A percentile compares a stretch with the other conserved stretches of the same genome.
These are phyloP conservation scores for Debaryomyces sp. DNA, from an alignment of 1,139 yeast genomes.

Conservation along the genomic window DNA sequence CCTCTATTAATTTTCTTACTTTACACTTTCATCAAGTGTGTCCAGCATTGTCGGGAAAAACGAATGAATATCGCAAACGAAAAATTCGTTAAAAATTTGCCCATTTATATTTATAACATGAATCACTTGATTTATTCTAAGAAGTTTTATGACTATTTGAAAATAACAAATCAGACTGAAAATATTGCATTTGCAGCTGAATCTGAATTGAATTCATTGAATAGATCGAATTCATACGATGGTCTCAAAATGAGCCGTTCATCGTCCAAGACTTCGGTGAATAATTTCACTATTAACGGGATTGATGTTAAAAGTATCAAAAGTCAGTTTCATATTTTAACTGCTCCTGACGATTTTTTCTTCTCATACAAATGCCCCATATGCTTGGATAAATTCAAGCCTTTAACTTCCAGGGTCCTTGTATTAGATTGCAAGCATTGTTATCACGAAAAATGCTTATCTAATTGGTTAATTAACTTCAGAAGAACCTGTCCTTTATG, in stretches of 20 bases:
- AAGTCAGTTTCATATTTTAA: constrained; percentile 25
- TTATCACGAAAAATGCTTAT: constrained; percentile 46
- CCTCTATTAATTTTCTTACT: constrained; percentile 43
- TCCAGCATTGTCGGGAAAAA: constrained; percentile 32
- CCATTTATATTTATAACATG: constrained; percentile 42
- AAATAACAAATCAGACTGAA: constrained; percentile 24
- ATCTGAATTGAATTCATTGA: constrained; percentile 12
- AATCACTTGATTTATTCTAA: constrained; percentile 37
- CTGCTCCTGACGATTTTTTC: constrained; percentile 40
- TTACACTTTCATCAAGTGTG: constrained; percentile 34
- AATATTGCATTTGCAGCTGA: constrained; percentile 8
- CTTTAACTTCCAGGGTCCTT: constrained; percentile 40
- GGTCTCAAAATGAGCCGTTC: constrained; percentile 20
- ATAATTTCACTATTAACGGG: constrained; percentile 34
- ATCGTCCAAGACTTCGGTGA: constrained; percentile 23
- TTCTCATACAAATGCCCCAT: constrained; percentile 49
- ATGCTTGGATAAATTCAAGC: constrained; percentile 45
- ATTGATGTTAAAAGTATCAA: constrained; percentile 29
- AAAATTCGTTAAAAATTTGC: constrained; percentile 37
- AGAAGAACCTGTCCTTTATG: constrained; percentile 50
- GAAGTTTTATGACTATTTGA: constrained; percentile 31
- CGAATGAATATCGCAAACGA: constrained; percentile 35
- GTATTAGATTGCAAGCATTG: constrained; percentile 49
- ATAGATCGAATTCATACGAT: constrained; percentile 8
- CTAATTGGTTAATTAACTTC: constrained; percentile 51